Evolutionary conservation across 129 eudicot genomes (phyloP).

Genomic region (Lactuca saligna): DNA sequence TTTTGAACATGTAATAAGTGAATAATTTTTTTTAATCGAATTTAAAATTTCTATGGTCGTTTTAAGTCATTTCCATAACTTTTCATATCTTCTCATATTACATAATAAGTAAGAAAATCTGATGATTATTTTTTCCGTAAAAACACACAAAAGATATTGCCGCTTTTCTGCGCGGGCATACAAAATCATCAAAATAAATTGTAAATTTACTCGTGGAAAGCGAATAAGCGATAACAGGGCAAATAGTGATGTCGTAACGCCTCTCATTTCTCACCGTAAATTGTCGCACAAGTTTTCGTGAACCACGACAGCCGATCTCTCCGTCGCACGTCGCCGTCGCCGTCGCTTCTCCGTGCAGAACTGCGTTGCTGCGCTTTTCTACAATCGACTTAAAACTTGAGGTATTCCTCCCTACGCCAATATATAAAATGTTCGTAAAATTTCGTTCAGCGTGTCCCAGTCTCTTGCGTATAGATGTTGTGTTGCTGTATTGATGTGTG

Average conservation of each 20-base stretch:
- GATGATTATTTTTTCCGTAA: too few species aligned
- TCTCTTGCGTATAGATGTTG: background rate
- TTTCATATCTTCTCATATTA: too few species aligned
- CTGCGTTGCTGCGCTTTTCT: conserved; percentile 1
- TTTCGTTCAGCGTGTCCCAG: background rate
- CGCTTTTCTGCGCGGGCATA: too few species aligned
- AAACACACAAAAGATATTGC: too few species aligned
- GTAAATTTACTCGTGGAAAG: too few species aligned
- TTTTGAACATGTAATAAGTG: too few species aligned
- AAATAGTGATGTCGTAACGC: background rate
- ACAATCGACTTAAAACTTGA: background rate
- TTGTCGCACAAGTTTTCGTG: background rate
- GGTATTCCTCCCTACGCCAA: conserved; percentile 9
- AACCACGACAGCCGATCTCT: conserved; percentile 8
- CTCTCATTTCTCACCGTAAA: background rate
- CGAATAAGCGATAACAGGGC: too few species aligned
- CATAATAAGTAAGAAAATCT: too few species aligned
- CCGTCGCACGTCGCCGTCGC: background rate
- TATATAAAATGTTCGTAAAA: background rate
- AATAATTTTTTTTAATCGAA: too few species aligned
- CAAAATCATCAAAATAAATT: too few species aligned
- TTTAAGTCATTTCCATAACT: too few species aligned
- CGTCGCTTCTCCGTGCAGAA: background rate
- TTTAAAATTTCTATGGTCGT: too few species aligned
- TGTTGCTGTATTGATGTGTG: background rate